phyloP scores from a whole-genome alignment of 192 early-diverging fungal species.

The Haplosporangium gracile region DNA sequence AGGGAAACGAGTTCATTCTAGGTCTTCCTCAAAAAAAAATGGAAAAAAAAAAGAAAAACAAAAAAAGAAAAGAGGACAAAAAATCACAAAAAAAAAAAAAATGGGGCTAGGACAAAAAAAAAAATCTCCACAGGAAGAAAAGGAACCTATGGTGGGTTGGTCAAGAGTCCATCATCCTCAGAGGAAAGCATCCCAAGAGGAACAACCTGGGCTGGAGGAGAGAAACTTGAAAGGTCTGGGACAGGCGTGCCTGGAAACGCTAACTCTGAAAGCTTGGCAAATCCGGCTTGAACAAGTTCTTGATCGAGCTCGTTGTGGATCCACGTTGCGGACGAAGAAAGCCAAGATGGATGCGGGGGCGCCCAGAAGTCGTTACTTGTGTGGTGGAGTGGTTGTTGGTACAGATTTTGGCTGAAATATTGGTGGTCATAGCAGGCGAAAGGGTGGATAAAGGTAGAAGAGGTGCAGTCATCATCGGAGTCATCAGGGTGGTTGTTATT shows the following conservation, averaged over 20 bases:
- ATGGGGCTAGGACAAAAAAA: conserved; percentile 5
- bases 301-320: conserved; percentile 16
- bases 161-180: conserved; percentile 4
- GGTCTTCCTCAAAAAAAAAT: not conserved
- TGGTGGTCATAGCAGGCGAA: conserved; percentile 27
- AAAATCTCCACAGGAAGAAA: conserved; percentile 9
- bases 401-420: not conserved
- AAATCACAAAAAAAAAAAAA: not conserved
- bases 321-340: conserved; percentile 20
- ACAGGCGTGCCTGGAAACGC: conserved; percentile 7
- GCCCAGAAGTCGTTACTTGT: conserved; percentile 10
- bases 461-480: conserved; percentile 36
- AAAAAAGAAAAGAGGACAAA: not conserved
- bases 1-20: conserved; percentile 9
- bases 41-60: not conserved
- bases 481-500: conserved; percentile 19
- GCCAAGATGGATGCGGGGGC: conserved; percentile 7
- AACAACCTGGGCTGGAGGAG: not conserved
- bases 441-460: conserved; percentile 6
- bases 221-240: conserved; percentile 1
- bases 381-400: conserved; percentile 12
- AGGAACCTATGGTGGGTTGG: conserved; percentile 16
- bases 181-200: conserved; percentile 20
- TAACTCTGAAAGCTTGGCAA: conserved; percentile 31
- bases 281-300: conserved; percentile 12